A percentile compares a stretch with the other conserved stretches of the same genome.
Evolutionary conservation across 106 monocot species (phyloP).

Genomic region (Acorus gramineus): DNA sequence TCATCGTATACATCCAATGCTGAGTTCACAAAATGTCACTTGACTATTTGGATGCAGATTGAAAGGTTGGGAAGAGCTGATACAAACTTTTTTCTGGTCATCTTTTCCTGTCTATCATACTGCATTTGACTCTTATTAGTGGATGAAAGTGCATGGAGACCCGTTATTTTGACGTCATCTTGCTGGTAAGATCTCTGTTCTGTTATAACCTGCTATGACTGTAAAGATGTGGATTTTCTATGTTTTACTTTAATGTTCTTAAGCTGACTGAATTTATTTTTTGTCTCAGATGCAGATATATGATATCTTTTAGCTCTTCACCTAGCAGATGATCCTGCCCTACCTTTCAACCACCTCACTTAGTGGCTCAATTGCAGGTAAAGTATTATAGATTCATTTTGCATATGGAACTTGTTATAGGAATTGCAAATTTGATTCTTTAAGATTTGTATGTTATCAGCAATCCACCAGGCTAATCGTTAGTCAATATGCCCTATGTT

Average conservation of each 20-base stretch:
- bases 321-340: slow-evolving; percentile 53
- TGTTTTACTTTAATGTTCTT: background rate
- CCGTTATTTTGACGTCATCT: slow-evolving; percentile 76
- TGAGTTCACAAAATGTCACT: slow-evolving; percentile 3
- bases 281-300: slow-evolving; percentile 59
- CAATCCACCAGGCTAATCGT: no score
- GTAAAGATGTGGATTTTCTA: no score
- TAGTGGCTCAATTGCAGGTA: slow-evolving; percentile 72
- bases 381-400: no score
- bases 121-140: slow-evolving; percentile 54
- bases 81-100: slow-evolving; percentile 14
- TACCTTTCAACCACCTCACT: slow-evolving; percentile 68
- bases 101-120: slow-evolving; percentile 80
- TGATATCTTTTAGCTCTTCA: slow-evolving; percentile 70
- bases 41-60: slow-evolving; percentile 29
- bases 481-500: no score
- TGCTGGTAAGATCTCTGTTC: slow-evolving; percentile 39
- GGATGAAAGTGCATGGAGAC: slow-evolving; percentile 86
- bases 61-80: slow-evolving; percentile 72
- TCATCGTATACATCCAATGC: no score
- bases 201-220: background rate
- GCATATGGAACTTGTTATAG: no score
- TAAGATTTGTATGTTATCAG: no score
- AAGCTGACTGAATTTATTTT: slow-evolving; percentile 6
- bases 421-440: no score